Conservation (phyloP, 345 rosid genomes). For the Angophora floribunda region DNA sequence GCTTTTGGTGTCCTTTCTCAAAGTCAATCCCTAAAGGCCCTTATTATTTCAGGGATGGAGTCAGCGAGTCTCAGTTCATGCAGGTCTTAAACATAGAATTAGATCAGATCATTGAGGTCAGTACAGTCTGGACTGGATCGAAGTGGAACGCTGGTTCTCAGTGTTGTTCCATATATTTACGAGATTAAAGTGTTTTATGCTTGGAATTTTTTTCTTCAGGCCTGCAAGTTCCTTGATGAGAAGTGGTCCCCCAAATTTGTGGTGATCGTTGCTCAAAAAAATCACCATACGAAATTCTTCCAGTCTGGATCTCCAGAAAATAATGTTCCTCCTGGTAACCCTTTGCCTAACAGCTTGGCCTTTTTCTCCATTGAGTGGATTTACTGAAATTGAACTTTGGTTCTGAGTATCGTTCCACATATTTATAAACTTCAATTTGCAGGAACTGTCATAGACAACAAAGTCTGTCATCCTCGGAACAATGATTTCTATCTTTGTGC, state of each 20-base stretch:
- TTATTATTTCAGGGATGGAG: slow-evolving; percentile 39
- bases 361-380: not conserved
- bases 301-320: slow-evolving; percentile 41
- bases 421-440: not conserved
- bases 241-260: slow-evolving; percentile 64
- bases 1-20: not conserved
- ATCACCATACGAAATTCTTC: slow-evolving; percentile 91
- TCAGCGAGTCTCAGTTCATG: slow-evolving; percentile 42
- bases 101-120: slow-evolving; percentile 48
- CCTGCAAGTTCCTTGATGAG: slow-evolving; percentile 73
- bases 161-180: not conserved
- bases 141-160: not conserved
- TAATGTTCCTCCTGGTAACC: slow-evolving; percentile 81
- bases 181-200: not conserved
- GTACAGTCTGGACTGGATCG: not conserved
- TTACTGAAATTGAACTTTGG: not conserved
- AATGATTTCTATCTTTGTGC: slow-evolving; percentile 88
- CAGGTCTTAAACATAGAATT: slow-evolving; percentile 42
- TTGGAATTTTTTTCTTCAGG: slow-evolving; percentile 25
- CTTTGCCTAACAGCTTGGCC: not conserved
- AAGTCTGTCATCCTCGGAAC: slow-evolving; percentile 65
- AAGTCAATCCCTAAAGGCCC: not conserved
- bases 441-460: slow-evolving; percentile 75
- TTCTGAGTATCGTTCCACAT: not conserved
- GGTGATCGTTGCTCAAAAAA: slow-evolving; percentile 81